Evolutionary conservation across 805 yeast species (phyloP).

Genomic region (Saturnispora ahearnii): DNA sequence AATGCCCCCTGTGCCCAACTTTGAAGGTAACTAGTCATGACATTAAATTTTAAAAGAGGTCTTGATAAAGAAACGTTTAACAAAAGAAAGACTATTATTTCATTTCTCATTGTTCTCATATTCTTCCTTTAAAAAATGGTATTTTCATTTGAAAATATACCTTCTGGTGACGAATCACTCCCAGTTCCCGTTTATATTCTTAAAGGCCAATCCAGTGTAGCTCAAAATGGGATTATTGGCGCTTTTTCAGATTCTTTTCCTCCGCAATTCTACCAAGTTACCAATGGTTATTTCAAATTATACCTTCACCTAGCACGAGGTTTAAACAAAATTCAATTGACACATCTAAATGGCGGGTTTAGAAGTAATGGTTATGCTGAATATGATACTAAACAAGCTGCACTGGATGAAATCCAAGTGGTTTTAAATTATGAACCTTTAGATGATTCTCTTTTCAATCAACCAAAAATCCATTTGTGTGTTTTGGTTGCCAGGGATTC

Average conservation of each 20-base stretch:
- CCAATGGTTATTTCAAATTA: slow-evolving; percentile 65
- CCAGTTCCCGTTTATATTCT: slow-evolving; percentile 42
- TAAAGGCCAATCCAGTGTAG: slow-evolving; percentile 35
- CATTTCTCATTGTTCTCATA: neutral
- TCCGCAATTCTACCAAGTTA: slow-evolving; percentile 60
- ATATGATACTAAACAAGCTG: slow-evolving; percentile 9
- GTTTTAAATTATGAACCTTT: slow-evolving; percentile 46
- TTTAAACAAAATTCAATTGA: slow-evolving; percentile 46
- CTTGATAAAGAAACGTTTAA: neutral
- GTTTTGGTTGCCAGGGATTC: slow-evolving; percentile 72
- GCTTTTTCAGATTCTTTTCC: slow-evolving; percentile 47
- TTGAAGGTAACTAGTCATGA: slow-evolving; percentile 8
- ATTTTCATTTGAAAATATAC: slow-evolving; percentile 26
- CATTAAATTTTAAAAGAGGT: neutral
- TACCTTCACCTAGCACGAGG: slow-evolving; percentile 54
- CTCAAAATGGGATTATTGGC: slow-evolving; percentile 30
- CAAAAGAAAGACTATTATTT: neutral
- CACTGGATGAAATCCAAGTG: slow-evolving; percentile 14
- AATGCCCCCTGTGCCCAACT: slow-evolving; percentile 12
- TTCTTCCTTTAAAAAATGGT: slow-evolving; percentile 15
- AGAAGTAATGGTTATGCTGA: slow-evolving; percentile 28
- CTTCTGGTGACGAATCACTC: slow-evolving; percentile 25
- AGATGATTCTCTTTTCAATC: slow-evolving; percentile 24
- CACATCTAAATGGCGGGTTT: slow-evolving; percentile 34
- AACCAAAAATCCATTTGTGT: slow-evolving; percentile 78